Conservation (phyloP, 371 early-diverging fungal genomes). For the Mucor mucedo region DNA sequence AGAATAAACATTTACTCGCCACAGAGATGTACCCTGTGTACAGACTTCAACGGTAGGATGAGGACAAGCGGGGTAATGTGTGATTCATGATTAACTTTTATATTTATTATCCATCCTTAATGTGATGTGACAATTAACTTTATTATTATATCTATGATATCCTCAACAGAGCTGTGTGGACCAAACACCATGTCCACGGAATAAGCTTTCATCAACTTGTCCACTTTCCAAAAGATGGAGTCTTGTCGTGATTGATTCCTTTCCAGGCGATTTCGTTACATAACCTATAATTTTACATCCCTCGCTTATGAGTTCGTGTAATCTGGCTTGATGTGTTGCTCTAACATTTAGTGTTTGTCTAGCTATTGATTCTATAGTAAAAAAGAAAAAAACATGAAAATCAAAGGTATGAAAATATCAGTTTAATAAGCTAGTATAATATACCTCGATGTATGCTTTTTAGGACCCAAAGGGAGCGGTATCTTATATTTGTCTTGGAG, state of each 20-base stretch:
- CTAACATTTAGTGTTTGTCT: slow-evolving; percentile 9
- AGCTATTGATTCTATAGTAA: slow-evolving; percentile 23
- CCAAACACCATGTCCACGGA: slow-evolving; percentile 20
- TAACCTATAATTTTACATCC: slow-evolving; percentile 17
- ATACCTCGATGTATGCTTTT: slow-evolving; percentile 24
- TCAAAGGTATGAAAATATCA: slow-evolving; percentile 26
- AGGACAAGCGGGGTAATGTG: no score
- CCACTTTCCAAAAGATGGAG: slow-evolving; percentile 16
- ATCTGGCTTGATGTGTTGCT: slow-evolving; percentile 22
- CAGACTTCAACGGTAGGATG: no score
- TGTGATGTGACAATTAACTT: no score
- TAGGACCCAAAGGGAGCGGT: slow-evolving; percentile 26
- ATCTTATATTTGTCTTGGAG: slow-evolving; percentile 19
- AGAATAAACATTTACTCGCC: no score
- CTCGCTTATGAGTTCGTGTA: slow-evolving; percentile 17
- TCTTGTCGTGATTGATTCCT: slow-evolving; percentile 17
- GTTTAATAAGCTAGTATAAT: slow-evolving; percentile 20
- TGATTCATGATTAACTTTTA: no score
- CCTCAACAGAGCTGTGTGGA: slow-evolving; percentile 12
- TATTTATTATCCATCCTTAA: no score
- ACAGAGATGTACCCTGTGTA: no score
- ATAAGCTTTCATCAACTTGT: slow-evolving; percentile 18
- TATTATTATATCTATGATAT: no score
- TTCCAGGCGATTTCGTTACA: slow-evolving; percentile 24
- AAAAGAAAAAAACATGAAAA: slow-evolving; percentile 25